Percentiles rank a stretch among this genome's conserved stretches.
Evolutionary conservation across 2,329 filamentous ascomycete species (phyloP).

Genomic region (Aspergillaceae sp.): DNA sequence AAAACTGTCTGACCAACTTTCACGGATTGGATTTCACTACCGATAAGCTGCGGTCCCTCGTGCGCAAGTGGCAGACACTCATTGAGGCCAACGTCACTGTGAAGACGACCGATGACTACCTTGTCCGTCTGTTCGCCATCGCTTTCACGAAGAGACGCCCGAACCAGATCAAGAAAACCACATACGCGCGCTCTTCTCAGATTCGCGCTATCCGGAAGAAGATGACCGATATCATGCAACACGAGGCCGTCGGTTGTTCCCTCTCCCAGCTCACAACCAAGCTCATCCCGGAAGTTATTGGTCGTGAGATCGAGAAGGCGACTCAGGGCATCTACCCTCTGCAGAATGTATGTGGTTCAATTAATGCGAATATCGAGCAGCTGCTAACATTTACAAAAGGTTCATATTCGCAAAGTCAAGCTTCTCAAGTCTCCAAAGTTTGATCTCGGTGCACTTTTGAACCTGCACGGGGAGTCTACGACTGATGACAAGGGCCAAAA

Average conservation of each 20-base stretch:
- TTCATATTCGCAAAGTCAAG: slow-evolving; percentile 99
- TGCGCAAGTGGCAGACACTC: slow-evolving; percentile 98
- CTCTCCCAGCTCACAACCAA: slow-evolving; percentile 95
- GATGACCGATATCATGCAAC: slow-evolving; percentile 98
- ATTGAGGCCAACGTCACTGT: slow-evolving; percentile 99
- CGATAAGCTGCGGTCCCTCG: slow-evolving; percentile 97
- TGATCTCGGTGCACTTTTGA: slow-evolving; percentile 91
- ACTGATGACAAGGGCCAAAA: slow-evolving; percentile 96
- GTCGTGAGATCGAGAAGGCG: slow-evolving; percentile 98
- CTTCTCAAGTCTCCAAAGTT: slow-evolving; percentile 98
- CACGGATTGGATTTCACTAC: slow-evolving; percentile 99
- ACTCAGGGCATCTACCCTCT: slow-evolving; percentile 99
- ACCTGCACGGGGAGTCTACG: slow-evolving; percentile 93
- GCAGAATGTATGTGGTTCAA: slow-evolving; percentile 69
- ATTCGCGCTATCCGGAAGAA: slow-evolving; percentile 98
- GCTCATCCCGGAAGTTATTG: slow-evolving; percentile 98
- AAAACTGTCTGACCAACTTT: slow-evolving; percentile 99
- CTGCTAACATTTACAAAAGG: slow-evolving; percentile 49
- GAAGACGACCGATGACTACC: slow-evolving; percentile 99
- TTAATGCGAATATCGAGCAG: no score
- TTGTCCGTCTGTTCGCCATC: slow-evolving; percentile 96
- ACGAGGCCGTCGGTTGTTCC: slow-evolving; percentile 89
- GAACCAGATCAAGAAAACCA: slow-evolving; percentile 99
- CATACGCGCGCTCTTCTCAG: slow-evolving; percentile 93
- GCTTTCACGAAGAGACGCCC: slow-evolving; percentile 98